Conservation (phyloP, 352 stramenopile species). For the Phytophthora litchii region DNA sequence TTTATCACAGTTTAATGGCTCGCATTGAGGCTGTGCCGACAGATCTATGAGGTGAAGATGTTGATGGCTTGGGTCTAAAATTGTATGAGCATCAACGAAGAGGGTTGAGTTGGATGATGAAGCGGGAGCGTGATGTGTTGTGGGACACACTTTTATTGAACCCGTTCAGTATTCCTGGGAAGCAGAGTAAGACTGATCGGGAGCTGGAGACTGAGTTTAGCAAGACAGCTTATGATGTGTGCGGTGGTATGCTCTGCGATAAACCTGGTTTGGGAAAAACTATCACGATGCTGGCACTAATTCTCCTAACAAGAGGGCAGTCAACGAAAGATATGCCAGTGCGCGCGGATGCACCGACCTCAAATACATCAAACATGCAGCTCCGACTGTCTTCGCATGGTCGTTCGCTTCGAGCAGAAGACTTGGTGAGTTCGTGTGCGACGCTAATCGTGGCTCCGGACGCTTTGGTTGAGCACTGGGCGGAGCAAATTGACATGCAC, state of each 20-base stretch:
- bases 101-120: conserved; percentile 75
- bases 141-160: conserved; percentile 35
- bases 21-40: conserved; percentile 45
- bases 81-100: conserved; percentile 75
- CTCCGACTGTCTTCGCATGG: conserved; percentile 17
- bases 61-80: conserved; percentile 60
- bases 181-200: conserved; percentile 26
- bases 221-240: conserved; percentile 60
- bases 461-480: conserved; percentile 75
- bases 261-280: conserved; percentile 81
- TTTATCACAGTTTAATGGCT: conserved; percentile 65
- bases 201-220: conserved; percentile 43
- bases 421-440: conserved; percentile 46
- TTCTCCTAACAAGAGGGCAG: conserved; percentile 72
- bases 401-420: conserved; percentile 6
- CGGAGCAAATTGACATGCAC: conserved; percentile 65
- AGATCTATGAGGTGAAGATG: conserved; percentile 53
- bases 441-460: conserved; percentile 69
- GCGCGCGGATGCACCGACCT: conserved; percentile 4
- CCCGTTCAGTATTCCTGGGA: conserved; percentile 46
- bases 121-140: conserved; percentile 46
- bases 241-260: conserved; percentile 77
- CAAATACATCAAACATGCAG: conserved; percentile 10
- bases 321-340: conserved; percentile 17
- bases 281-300: conserved; percentile 80